Base-by-base conservation (phyloP, 2,329 filamentous ascomycete species). In the Alternaria sp. region DNA sequence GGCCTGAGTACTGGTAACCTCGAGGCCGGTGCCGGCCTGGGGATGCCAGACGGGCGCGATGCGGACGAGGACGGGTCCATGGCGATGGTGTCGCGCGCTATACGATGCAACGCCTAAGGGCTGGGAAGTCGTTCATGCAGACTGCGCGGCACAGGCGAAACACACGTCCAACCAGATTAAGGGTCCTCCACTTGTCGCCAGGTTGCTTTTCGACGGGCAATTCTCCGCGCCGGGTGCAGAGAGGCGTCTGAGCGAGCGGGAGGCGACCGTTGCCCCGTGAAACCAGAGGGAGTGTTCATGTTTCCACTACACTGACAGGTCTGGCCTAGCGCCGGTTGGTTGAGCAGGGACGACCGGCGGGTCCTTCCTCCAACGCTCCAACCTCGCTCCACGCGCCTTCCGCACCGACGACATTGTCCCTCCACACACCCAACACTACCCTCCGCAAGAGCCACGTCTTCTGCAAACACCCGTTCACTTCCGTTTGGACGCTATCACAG, bases 1-100 rank as follows among this genome's bases (percentile, higher is more conserved):
- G 80, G 62, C 39, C 71, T 69, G 44, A 76, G 84, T 62, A 86
- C 77, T 12, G 86, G 86, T 47, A 88, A 78, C 65, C 83, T 82
- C 22, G 85, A 87, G 43, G 81, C 52, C 12, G 75, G 80, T 44
- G 81, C 54, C 20, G 75, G 80, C 43, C 85, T 81, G 59, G 86
- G 85, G 51, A 87, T 73, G 51, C 72, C 75, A 41, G 78, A 78
- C 18, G 72, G 61, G 28, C 75, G 68, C 7, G 70, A 60, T 48
- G 69, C 70, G 59, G 70, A 65, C 54, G 70, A 76, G 22, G 69
- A 62, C 7, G 65, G 68, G 44, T 79, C 76, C 77, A 79, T 78
- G 54, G 63, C 59, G 62, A 78, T 78, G 54, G 62, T 62, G 61
- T 59, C 32, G 61, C 66, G 63, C 46, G 67, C 69, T 51, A 59